A percentile compares a stretch with the other conserved stretches of the same genome.
phyloP scores from a whole-genome alignment of 768 basidiomycete species.

The Termitomyces sp. region DNA sequence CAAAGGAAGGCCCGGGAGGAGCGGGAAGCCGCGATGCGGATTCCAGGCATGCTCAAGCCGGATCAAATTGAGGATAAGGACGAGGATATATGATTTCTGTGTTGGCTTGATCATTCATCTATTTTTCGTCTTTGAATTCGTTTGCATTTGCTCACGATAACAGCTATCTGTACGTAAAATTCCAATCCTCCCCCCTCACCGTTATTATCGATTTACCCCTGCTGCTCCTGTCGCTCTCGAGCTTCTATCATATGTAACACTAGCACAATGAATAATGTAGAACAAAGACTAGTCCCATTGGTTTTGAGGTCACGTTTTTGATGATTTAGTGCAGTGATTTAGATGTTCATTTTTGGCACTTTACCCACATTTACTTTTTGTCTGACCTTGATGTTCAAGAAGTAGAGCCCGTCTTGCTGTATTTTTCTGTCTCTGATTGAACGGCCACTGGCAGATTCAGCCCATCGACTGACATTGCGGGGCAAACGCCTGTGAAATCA shows the following conservation, averaged over 20 bases:
- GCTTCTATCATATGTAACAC: slow-evolving; percentile 40
- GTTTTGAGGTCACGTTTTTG: slow-evolving; percentile 13
- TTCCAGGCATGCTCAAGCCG: slow-evolving; percentile 98
- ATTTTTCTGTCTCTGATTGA: slow-evolving; percentile 7
- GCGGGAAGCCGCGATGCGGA: slow-evolving; percentile 84
- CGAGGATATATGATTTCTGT: slow-evolving; percentile 63
- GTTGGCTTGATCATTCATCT: slow-evolving; percentile 5
- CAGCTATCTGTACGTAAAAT: slow-evolving; percentile 26
- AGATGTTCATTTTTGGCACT: not conserved
- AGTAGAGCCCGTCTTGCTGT: slow-evolving; percentile 37
- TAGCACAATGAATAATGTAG: slow-evolving; percentile 42
- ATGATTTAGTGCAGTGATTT: not conserved
- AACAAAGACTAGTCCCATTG: slow-evolving; percentile 6
- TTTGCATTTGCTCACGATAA: slow-evolving; percentile 21
- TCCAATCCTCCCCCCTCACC: slow-evolving; percentile 24
- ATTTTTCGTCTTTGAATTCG: slow-evolving; percentile 32
- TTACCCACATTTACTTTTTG: slow-evolving; percentile 1
- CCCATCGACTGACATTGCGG: slow-evolving; percentile 77
- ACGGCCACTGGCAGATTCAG: slow-evolving; percentile 49
- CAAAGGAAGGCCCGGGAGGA: slow-evolving; percentile 78
- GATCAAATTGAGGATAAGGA: slow-evolving; percentile 93
- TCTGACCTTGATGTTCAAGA: slow-evolving; percentile 63
- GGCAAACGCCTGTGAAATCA: slow-evolving; percentile 89
- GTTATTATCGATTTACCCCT: slow-evolving; percentile 27
- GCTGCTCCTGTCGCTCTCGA: slow-evolving; percentile 25